These are phyloP conservation scores for Pseudomicrostroma phylloplanum DNA, from an alignment of 1,284 basidiomycete genomes.

Conservation along the genomic window DNA sequence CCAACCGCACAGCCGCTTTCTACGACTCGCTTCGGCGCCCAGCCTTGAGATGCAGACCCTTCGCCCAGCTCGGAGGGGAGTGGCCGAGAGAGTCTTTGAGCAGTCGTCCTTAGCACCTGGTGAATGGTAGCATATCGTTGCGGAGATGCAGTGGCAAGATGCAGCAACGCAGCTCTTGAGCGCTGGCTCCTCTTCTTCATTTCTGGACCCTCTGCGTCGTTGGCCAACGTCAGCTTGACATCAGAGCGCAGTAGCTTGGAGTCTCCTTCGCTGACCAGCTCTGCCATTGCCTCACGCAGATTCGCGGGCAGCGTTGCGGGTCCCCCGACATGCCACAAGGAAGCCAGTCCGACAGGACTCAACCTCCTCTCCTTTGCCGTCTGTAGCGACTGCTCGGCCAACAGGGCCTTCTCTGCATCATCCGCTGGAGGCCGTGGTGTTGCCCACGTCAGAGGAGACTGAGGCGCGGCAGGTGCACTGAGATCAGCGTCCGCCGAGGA, in stretches of 20 bases:
- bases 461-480: no score
- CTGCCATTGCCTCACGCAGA: not conserved
- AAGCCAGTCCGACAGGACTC: not conserved
- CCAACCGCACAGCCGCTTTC: conserved; percentile 35
- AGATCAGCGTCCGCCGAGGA: no score
- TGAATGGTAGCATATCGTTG: conserved; percentile 28
- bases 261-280: not conserved
- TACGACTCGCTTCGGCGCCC: conserved; percentile 30
- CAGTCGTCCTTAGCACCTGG: conserved; percentile 14
- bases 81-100: not conserved
- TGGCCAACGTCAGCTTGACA: not conserved
- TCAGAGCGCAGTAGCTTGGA: not conserved
- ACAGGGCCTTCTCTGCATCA: no score
- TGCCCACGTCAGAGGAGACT: no score
- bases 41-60: conserved; percentile 13
- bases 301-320: not conserved
- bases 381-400: no score
- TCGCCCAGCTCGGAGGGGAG: not conserved
- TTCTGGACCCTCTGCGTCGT: not conserved
- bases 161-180: conserved; percentile 15
- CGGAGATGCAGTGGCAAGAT: conserved; percentile 24
- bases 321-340: not conserved
- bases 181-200: not conserved
- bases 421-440: no score
- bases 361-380: not conserved